Conservation (phyloP, 768 basidiomycete species). For the Lactifluus echinatus region DNA sequence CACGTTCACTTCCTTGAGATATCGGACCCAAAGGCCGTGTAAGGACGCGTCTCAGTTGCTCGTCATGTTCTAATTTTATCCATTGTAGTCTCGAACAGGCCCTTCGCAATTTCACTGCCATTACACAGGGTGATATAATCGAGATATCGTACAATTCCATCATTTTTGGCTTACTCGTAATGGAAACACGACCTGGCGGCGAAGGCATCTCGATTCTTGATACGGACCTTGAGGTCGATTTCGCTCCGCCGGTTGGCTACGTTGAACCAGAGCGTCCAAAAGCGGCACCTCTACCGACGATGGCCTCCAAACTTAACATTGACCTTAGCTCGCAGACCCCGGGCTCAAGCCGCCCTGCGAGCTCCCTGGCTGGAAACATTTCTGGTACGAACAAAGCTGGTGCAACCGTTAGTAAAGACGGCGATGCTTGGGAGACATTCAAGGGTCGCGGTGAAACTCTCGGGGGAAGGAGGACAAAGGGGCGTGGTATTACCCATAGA, state of each 20-base stretch:
- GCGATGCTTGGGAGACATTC: slow-evolving; percentile 91
- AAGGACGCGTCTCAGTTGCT: slow-evolving; percentile 29
- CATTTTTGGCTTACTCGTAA: slow-evolving; percentile 88
- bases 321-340: slow-evolving; percentile 83
- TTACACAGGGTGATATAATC: slow-evolving; percentile 95
- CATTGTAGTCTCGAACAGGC: slow-evolving; percentile 79
- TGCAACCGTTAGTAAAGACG: slow-evolving; percentile 57
- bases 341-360: slow-evolving; percentile 74
- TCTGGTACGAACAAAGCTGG: slow-evolving; percentile 41
- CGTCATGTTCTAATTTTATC: not conserved
- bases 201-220: slow-evolving; percentile 86
- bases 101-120: slow-evolving; percentile 81
- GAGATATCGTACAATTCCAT: slow-evolving; percentile 97
- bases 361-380: slow-evolving; percentile 63
- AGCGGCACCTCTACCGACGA: slow-evolving; percentile 73
- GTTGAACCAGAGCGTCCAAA: slow-evolving; percentile 88
- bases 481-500: slow-evolving; percentile 82
- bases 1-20: slow-evolving; percentile 92
- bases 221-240: slow-evolving; percentile 97
- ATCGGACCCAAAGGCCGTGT: slow-evolving; percentile 97
- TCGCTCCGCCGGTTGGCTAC: slow-evolving; percentile 87
- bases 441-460: slow-evolving; percentile 92
- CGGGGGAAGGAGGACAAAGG: slow-evolving; percentile 86
- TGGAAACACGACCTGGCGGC: slow-evolving; percentile 85
- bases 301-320: slow-evolving; percentile 96